Evolutionary conservation across 441 rosid species (phyloP).

Genomic region (Viola pubescens): DNA sequence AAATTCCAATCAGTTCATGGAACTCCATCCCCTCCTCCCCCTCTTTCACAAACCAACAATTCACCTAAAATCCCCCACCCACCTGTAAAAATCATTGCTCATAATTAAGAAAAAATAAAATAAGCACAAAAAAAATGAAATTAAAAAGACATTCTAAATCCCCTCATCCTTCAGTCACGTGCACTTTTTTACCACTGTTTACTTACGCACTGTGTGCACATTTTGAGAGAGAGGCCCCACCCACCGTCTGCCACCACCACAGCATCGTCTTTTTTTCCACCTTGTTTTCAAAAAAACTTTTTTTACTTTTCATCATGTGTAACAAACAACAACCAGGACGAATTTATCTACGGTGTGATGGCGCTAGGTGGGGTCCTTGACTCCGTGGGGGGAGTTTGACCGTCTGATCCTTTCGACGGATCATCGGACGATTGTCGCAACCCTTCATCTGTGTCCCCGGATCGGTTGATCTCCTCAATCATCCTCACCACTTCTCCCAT

Average conservation of each 20-base stretch:
- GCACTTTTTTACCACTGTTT: slow-evolving; percentile 25
- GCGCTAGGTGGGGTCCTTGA: slow-evolving; percentile 56
- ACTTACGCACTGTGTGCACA: slow-evolving; percentile 25
- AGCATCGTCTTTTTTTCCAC: not conserved
- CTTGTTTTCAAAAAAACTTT: not conserved
- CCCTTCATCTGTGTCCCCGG: slow-evolving; percentile 79
- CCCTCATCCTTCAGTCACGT: slow-evolving; percentile 18
- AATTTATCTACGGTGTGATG: slow-evolving; percentile 37
- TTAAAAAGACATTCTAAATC: slow-evolving; percentile 10
- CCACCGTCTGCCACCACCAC: not conserved
- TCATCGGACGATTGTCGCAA: slow-evolving; percentile 84
- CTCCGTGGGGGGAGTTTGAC: slow-evolving; percentile 71
- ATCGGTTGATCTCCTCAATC: slow-evolving; percentile 79
- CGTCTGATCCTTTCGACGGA: slow-evolving; percentile 85
- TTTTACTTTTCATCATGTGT: not conserved
- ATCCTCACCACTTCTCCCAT: slow-evolving; percentile 80
- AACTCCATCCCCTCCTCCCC: slow-evolving; percentile 14
- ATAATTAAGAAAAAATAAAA: slow-evolving; percentile 2
- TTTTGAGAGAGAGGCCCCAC: not conserved
- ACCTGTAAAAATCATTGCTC: slow-evolving; percentile 27
- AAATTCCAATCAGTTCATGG: slow-evolving; percentile 33
- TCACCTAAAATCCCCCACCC: slow-evolving; percentile 10
- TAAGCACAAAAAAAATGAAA: not conserved
- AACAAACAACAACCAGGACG: no score
- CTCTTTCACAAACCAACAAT: slow-evolving; percentile 25